Conservation (phyloP, 2,329 filamentous ascomycete species). For the Aureobasidium leucospermi region DNA sequence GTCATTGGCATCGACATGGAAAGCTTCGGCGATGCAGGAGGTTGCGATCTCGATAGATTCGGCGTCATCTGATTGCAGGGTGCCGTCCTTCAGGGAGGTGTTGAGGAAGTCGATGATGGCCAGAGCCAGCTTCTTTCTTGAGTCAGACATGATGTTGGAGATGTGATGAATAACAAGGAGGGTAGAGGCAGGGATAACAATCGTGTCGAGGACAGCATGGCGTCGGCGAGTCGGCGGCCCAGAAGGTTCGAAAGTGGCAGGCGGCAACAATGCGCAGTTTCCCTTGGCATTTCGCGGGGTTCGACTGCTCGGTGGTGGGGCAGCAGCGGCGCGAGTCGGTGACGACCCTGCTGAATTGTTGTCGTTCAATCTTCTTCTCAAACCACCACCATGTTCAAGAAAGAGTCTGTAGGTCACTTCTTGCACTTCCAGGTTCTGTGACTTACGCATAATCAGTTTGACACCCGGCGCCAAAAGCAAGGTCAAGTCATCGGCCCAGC, state of each 20-base stretch:
- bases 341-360: constrained; percentile 3
- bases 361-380: background rate
- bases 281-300: constrained; percentile 14
- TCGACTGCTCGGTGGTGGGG: constrained; percentile 11
- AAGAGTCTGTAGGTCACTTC: constrained; percentile 57
- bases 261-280: constrained; percentile 5
- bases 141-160: constrained; percentile 26
- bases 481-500: constrained; percentile 94
- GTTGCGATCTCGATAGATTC: constrained; percentile 91
- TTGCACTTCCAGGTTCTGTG: background rate
- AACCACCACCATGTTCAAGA: constrained; percentile 68
- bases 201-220: background rate
- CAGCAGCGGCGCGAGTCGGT: constrained; percentile 1
- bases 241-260: constrained; percentile 8
- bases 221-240: background rate
- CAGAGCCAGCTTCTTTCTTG: constrained; percentile 85
- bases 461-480: constrained; percentile 77
- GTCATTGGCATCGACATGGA: constrained; percentile 85
- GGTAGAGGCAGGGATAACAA: background rate
- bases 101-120: constrained; percentile 94
- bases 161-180: background rate
- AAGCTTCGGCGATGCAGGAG: constrained; percentile 90
- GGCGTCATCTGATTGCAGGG: constrained; percentile 76
- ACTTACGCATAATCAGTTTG: constrained; percentile 48
- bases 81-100: constrained; percentile 78